Conservation (phyloP, 2,329 filamentous ascomycete species). For the Sarocladium brachiariae region DNA sequence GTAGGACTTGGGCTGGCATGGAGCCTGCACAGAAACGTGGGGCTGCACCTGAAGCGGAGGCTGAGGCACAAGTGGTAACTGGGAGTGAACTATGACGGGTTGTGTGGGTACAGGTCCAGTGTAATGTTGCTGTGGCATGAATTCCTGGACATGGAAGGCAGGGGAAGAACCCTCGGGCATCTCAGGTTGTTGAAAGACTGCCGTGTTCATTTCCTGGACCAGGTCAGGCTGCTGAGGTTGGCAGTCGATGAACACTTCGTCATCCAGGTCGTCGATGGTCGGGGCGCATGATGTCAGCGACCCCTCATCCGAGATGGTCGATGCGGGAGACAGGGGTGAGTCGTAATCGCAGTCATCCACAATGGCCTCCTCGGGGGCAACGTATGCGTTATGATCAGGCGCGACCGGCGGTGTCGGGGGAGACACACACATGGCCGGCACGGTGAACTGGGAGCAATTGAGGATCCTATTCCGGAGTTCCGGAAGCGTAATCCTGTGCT, state of each 20-base stretch:
- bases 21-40: conserved; percentile 23
- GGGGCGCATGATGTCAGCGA: conserved; percentile 49
- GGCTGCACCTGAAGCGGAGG: background rate
- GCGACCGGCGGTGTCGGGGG: conserved; percentile 35
- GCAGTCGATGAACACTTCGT: conserved; percentile 36
- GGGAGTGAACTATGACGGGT: conserved; percentile 16
- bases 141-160: conserved; percentile 38
- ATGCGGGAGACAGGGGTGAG: conserved; percentile 42
- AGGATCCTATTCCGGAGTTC: conserved; percentile 74
- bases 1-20: conserved; percentile 40
- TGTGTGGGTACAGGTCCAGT: conserved; percentile 28
- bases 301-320: conserved; percentile 46
- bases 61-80: conserved; percentile 11
- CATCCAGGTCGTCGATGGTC: conserved; percentile 43
- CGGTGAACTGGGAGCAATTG: conserved; percentile 68
- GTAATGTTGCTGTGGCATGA: conserved; percentile 36
- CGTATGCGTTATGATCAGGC: conserved; percentile 37
- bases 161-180: conserved; percentile 31
- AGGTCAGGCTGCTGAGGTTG: conserved; percentile 33
- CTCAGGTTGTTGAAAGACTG: conserved; percentile 42
- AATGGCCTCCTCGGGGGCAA: conserved; percentile 38
- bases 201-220: conserved; percentile 33
- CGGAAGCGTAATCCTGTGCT: conserved; percentile 71
- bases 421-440: conserved; percentile 21
- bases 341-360: conserved; percentile 37